Evolutionary conservation across 345 rosid genomes (phyloP), one percentile per base, ranked within the genome.

Genomic region (Rhodamnia argentea): DNA sequence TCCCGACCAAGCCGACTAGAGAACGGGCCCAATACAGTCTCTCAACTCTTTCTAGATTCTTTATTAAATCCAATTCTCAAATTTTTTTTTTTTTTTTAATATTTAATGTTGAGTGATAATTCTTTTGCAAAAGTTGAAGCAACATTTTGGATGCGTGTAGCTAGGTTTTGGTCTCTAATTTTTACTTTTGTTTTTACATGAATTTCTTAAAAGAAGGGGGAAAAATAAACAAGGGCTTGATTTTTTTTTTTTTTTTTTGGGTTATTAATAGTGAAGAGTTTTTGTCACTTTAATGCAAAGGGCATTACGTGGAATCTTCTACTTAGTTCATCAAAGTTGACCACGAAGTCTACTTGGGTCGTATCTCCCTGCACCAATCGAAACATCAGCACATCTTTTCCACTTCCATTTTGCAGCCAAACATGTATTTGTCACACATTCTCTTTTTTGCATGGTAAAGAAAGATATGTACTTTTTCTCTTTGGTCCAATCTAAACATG

Each of bases 141-240:
- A 40, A 82, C 82, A 54, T 85, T 54, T 75, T 85, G 85, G 89
- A 89, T 87, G 94, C 96, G 93, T 93, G 94, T 89, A 88, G 82
- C 75, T 32, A 87, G 94, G 96, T 92, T 95, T 95, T 92, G 92
- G 94, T 90, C 89, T 91, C 93, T 92, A 89, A 88, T 88, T 90
- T 90, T 87, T n/a, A 82, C 75, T 27, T 88, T 89, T 86, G 84
- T 89, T 90, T 87, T 88, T 81, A 42, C 40, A 4, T 54, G 0
- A 22, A 51, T 64, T 64, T 15, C 51, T 76, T 6, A 82, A 40
- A 60, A 37, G 52, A 54, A 26, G 50, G 62, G 54, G 6, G 40
- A 55, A 74, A 5, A 20, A 32, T 8, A 64, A 40, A 16, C 44
- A 18, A 70, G 13, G 78, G 78, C 4, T 50, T 50, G 52, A 50